Conservation (phyloP, 2,329 filamentous ascomycete species). For the Trichoderma aggressivum region DNA sequence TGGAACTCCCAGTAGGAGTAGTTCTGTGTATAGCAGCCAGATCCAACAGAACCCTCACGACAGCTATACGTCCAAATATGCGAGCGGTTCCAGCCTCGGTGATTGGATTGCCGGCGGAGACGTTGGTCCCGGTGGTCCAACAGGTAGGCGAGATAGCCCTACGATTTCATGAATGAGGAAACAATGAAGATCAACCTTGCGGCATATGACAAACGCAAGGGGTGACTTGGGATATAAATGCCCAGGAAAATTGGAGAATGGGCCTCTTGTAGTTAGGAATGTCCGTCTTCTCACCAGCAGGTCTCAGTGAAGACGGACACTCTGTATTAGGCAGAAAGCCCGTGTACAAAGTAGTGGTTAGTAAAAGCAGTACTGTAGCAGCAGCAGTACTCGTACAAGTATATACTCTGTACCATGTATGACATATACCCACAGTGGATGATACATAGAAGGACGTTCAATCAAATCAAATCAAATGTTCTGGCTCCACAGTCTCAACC, state of each 20-base stretch:
- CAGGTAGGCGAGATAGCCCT: constrained; percentile 30
- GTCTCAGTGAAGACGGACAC: not conserved
- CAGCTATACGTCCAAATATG: constrained; percentile 44
- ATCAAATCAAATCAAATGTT: not conserved
- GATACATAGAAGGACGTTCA: not conserved
- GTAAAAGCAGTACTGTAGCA: not conserved
- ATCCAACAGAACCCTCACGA: not conserved
- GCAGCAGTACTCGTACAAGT: not conserved
- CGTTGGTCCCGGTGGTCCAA: constrained; percentile 36
- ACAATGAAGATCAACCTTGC: not conserved
- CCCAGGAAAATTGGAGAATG: not conserved
- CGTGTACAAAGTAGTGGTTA: not conserved
- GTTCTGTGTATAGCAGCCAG: constrained; percentile 47
- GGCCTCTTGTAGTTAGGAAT: not conserved
- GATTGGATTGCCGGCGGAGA: constrained; percentile 50
- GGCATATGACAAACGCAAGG: not conserved
- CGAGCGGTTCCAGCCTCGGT: constrained; percentile 49
- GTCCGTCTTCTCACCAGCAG: not conserved
- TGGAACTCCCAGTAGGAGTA: constrained; percentile 16
- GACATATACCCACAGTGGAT: not conserved
- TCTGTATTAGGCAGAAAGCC: not conserved
- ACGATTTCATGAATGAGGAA: constrained; percentile 3
- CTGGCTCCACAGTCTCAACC: not conserved
- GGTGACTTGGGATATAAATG: not conserved
- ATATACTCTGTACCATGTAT: not conserved